Base-by-base conservation (phyloP, 140 eudicot species). In the Anethum foeniculum region DNA sequence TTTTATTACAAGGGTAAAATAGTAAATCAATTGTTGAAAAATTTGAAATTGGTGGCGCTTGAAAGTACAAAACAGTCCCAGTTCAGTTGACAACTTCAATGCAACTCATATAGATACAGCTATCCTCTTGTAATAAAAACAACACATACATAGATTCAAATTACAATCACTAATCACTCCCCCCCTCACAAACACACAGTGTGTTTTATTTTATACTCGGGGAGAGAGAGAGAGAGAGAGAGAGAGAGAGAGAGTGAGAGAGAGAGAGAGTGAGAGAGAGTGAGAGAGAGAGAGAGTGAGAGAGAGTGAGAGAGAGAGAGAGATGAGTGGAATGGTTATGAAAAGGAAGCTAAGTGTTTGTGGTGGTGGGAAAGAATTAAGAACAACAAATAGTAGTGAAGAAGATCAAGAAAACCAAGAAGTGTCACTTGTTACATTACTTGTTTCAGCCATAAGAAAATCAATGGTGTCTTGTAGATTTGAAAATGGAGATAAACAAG, bases 401-500 rank as follows among this genome's bases (percentile, higher is more conserved):
- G 85, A 79, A 15, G 86, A 87, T 32, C 67, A 87, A 64, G 85
- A 86, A 16, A 84, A 87, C 74, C 92, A 90, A 83, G 73, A 90
- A 82, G 74, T 94, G 5, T 94, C 97, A 9, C 13, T 92, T 39
- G 87, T 93, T 77, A 94, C 88, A 49, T 77, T 90, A 43, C 82
- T 94, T 5, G 7, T 94, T 39, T 85, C 97, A 14, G 97, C 92
- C 77, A 82, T 94, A 13, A 87, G 91, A 30, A 91, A 90, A 77
- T 88, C 98, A 34, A 90, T 94, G 94, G 93, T 88, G 52, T 88
- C 96, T 51, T 94, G 98, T 81, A 84, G 93, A 14, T 25, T 62
- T 62, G 71, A 62, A 62, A 11, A 27, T 62, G 71, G 41, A 86
- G 76, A 38, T 19, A 38, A 89, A 79, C 21, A 60, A 83, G 48